phyloP scores from a whole-genome alignment of 371 early-diverging fungal species.

The Coemansia sp. region DNA sequence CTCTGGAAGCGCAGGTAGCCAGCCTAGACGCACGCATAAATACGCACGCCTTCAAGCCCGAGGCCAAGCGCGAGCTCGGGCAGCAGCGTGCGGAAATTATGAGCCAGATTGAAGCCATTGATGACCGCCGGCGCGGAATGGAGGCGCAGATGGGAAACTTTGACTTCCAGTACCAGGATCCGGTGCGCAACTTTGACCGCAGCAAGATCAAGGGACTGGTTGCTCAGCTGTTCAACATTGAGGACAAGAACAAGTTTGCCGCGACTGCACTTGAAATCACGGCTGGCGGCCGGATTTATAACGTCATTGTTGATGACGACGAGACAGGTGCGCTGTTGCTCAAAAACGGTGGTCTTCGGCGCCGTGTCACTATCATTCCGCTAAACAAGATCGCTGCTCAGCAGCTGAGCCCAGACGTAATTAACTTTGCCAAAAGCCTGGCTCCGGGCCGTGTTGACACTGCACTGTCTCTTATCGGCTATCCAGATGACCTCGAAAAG shows the following conservation, averaged over 20 bases:
- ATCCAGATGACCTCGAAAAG: conserved; percentile 67
- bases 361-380: conserved; percentile 95
- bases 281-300: conserved; percentile 90
- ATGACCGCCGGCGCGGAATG: conserved; percentile 47
- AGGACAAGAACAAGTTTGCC: conserved; percentile 59
- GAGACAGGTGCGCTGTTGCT: conserved; percentile 81
- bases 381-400: conserved; percentile 89
- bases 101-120: conserved; percentile 36
- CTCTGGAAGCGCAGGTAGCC: conserved; percentile 31
- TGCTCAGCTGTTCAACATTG: conserved; percentile 79
- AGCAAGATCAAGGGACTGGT: conserved; percentile 88
- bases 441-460: conserved; percentile 82
- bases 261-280: conserved; percentile 88
- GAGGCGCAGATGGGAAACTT: conserved; percentile 55
- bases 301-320: conserved; percentile 95
- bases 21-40: conserved; percentile 17
- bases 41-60: conserved; percentile 29
- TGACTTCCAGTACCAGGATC: conserved; percentile 71
- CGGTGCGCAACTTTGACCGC: conserved; percentile 84
- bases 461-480: conserved; percentile 82
- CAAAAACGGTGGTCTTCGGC: conserved; percentile 72
- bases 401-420: conserved; percentile 63
- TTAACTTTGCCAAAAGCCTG: conserved; percentile 62
- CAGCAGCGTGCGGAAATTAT: conserved; percentile 39
- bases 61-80: conserved; percentile 33